A percentile compares a stretch with the other conserved stretches of the same genome.
Evolutionary conservation across 73 alveolate species (phyloP).

Genomic region (Loxodes magnus): DNA sequence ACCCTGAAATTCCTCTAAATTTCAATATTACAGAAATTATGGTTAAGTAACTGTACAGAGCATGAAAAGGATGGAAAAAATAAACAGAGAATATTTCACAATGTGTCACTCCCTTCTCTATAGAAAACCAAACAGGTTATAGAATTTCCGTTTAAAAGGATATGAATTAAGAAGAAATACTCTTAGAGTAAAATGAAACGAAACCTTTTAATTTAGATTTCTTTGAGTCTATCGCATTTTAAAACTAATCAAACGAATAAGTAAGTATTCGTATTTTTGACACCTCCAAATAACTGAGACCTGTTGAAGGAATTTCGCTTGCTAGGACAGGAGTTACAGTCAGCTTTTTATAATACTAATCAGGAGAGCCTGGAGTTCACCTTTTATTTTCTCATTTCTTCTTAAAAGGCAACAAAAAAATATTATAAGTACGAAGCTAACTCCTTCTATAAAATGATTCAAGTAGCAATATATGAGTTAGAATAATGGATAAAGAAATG

Average conservation of each 20-base stretch:
- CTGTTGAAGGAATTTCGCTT: slow-evolving; percentile 12
- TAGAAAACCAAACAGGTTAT: slow-evolving; percentile 2
- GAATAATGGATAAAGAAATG: background rate
- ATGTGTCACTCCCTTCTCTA: slow-evolving; percentile 6
- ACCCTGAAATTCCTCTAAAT: background rate
- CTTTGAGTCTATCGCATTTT: background rate
- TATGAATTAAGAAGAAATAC: too few relatives aligned
- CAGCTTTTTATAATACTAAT: slow-evolving; percentile 1
- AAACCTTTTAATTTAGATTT: background rate
- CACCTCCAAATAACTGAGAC: slow-evolving; percentile 4
- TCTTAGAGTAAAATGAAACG: too few relatives aligned
- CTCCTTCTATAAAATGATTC: slow-evolving; percentile 1
- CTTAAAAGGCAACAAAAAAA: slow-evolving; percentile 19
- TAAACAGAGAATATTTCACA: background rate
- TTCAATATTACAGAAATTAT: slow-evolving; percentile 6
- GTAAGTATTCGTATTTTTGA: slow-evolving; percentile 7
- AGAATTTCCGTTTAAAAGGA: background rate
- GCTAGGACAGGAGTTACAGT: slow-evolving; percentile 1
- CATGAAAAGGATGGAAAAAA: background rate
- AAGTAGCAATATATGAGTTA: background rate
- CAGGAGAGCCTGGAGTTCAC: background rate
- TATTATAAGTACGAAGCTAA: slow-evolving; percentile 15
- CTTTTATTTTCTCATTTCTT: slow-evolving; percentile 21
- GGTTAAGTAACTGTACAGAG: background rate
- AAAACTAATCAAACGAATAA: slow-evolving; percentile 11